phyloP scores from a whole-genome alignment of 179 eudicot genomes.

The Spinacia oleracea region DNA sequence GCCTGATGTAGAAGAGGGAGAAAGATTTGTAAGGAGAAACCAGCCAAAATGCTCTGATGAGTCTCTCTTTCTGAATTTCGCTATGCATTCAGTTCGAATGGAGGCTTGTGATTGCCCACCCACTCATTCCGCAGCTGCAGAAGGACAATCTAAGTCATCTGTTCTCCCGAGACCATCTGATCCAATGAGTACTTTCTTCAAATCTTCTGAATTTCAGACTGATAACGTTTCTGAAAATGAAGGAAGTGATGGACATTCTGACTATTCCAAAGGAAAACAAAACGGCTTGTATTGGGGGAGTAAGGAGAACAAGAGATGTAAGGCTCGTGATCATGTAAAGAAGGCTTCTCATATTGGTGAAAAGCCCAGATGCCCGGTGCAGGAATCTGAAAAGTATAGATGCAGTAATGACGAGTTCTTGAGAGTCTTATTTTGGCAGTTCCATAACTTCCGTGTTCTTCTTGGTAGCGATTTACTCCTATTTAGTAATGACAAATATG shows the following conservation, averaged over 20 bases:
- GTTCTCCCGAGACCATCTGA: constrained; percentile 42
- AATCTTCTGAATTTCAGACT: constrained; percentile 44
- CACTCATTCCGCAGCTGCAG: constrained; percentile 41
- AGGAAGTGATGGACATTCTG: constrained; percentile 35
- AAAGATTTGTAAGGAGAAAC: constrained; percentile 72
- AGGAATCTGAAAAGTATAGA: constrained; percentile 74
- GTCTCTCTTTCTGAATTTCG: constrained; percentile 81
- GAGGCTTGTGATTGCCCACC: constrained; percentile 99
- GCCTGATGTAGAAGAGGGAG: constrained; percentile 94
- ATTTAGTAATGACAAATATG: constrained; percentile 88
- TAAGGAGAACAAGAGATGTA: constrained; percentile 56
- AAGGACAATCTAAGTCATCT: constrained; percentile 46
- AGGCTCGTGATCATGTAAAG: constrained; percentile 51
- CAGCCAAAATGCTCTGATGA: constrained; percentile 78
- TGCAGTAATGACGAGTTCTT: constrained; percentile 61
- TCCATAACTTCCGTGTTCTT: constrained; percentile 93
- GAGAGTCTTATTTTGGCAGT: constrained; percentile 88
- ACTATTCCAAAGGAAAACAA: constrained; percentile 40
- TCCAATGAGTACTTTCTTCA: constrained; percentile 40
- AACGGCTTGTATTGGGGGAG: constrained; percentile 58
- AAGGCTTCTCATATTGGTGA: constrained; percentile 70
- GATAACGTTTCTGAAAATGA: constrained; percentile 39
- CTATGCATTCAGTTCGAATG: constrained; percentile 98
- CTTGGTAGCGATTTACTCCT: constrained; percentile 94
- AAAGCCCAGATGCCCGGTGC: constrained; percentile 61